These are phyloP conservation scores for Trichoderma breve DNA, from an alignment of 2,329 filamentous ascomycete genomes.

Conservation along the genomic window DNA sequence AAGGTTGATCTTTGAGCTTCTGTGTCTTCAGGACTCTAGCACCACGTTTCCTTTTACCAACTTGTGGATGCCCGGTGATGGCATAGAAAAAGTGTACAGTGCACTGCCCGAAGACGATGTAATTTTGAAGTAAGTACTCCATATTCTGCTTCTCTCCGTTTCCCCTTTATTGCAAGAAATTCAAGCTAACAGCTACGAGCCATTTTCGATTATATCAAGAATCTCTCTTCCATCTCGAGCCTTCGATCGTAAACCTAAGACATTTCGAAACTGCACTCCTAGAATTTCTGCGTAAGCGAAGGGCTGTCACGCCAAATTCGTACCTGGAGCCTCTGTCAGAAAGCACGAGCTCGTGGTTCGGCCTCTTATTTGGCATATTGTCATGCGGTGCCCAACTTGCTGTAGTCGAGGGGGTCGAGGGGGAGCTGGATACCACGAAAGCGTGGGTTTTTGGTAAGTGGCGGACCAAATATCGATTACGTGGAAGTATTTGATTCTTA, in stretches of 20 bases:
- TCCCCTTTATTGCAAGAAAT: not conserved
- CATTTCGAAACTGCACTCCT: conserved; percentile 1
- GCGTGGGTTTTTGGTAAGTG: conserved; percentile 12
- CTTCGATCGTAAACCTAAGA: not conserved
- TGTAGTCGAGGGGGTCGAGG: not conserved
- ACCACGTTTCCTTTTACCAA: conserved; percentile 11
- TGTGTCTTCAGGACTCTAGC: conserved; percentile 5
- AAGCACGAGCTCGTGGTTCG: not conserved
- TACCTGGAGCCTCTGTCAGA: not conserved
- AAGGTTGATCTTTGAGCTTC: not conserved
- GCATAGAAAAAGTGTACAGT: conserved; percentile 11
- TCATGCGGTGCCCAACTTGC: conserved; percentile 9
- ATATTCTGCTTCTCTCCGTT: not conserved
- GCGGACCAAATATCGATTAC: not conserved
- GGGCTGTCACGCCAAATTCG: not conserved
- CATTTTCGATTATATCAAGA: conserved; percentile 9
- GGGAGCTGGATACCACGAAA: not conserved
- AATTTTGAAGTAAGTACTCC: not conserved
- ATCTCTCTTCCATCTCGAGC: conserved; percentile 6
- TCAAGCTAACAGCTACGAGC: not conserved
- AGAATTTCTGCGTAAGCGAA: not conserved
- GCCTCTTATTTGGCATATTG: not conserved
- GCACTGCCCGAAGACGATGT: conserved; percentile 4
- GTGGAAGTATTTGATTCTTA: not conserved
- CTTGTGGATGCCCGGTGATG: conserved; percentile 4